A percentile compares a stretch with the other conserved stretches of the same genome.
Conservation (phyloP, 1,139 yeast genomes). For the Yamadazyma membranifaciens region DNA sequence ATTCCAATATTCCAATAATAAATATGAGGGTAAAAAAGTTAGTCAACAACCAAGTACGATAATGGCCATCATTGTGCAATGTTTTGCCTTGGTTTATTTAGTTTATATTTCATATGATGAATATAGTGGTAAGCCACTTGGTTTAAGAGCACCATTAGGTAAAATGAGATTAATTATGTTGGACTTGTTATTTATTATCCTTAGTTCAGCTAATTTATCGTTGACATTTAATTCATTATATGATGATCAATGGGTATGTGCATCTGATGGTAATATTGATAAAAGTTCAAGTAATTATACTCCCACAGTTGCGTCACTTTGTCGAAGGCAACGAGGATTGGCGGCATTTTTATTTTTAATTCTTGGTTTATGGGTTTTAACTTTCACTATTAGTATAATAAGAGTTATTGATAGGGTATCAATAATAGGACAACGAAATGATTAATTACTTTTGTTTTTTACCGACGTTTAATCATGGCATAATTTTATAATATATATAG, state of each 20-base stretch:
- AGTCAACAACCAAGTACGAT: conserved; percentile 86
- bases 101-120: conserved; percentile 87
- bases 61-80: conserved; percentile 86
- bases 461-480: not conserved
- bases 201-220: conserved; percentile 86
- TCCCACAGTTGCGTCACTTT: conserved; percentile 48
- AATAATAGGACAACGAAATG: conserved; percentile 13
- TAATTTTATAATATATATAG: too few relatives aligned
- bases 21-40: conserved; percentile 41
- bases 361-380: conserved; percentile 77
- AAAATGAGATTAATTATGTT: conserved; percentile 75
- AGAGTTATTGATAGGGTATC: conserved; percentile 65
- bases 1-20: conserved; percentile 43
- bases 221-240: conserved; percentile 80
- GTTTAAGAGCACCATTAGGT: conserved; percentile 78
- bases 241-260: conserved; percentile 83
- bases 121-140: conserved; percentile 87
- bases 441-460: not conserved
- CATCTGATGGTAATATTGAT: conserved; percentile 18
- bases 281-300: conserved; percentile 15
- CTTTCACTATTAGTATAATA: conserved; percentile 79
- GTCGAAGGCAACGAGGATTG: conserved; percentile 77
- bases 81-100: conserved; percentile 74
- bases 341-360: conserved; percentile 77
- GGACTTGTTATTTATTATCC: conserved; percentile 85